Evolutionary conservation across 1,139 yeast species (phyloP), one percentile per base, ranked within the genome.

Genomic region (Suhomyces yuchorum): DNA sequence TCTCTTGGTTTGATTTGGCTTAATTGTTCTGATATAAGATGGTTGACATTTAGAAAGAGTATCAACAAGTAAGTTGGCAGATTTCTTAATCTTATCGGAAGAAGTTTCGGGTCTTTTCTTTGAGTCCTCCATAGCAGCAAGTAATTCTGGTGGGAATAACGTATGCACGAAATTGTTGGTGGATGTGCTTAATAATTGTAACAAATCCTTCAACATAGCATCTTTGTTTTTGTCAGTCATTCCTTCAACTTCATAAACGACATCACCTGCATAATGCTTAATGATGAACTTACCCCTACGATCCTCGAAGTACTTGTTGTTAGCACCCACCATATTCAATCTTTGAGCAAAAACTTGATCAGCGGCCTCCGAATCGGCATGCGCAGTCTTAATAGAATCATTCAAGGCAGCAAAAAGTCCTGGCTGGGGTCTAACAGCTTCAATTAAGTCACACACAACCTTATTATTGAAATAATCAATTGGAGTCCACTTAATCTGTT

Each of bases 171-270:
- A 95, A 8, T 69, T 65, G 63, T 90, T 90, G 40, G 77, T 69
- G 1, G 97, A 85, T 2, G 93, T 81, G 2, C 84, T 75, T 50
- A 95, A 73, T 59, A 93, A 71, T 58, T 92, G 92, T 52, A 91
- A 77, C 59, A 93, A 73, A 70, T 93, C 98, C 65, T 90, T 87
- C 67, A 89, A 83, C 79, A 95, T 77, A 57, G 90, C 93, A 66
- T 95, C 99, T 68, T 95, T 95, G 67, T 95, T 95, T 68, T 95
- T 95, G 66, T 95, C 99, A 2, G 99, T 93, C 90, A 95, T 92
- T 15, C 92, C 89, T 28, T 77, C 75, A 48, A 92, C 85, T 56
- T 92, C 97, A 63, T 95, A 95, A 30, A 92, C 87, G 43, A 95
- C 99, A 71, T 95, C 99, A 63, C 99, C 99, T 30, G 99, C 99